Base-by-base conservation (phyloP, 108 stramenopile species). In the Conticribra weissflogii region DNA sequence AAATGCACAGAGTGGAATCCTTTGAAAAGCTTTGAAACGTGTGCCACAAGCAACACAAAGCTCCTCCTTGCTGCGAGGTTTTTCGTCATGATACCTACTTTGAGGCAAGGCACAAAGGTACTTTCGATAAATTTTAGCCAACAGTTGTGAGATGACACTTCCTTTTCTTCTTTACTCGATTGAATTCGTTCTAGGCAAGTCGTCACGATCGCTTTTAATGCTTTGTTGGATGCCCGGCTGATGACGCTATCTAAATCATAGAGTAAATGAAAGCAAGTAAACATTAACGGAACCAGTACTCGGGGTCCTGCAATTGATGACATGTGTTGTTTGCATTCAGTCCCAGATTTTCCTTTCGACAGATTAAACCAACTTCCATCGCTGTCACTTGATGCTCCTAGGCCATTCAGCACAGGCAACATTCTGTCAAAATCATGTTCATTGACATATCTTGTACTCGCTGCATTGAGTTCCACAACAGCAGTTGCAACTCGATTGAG, bases 341-440 rank as follows among this genome's bases (percentile, higher is more conserved):
- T 29, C 50, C 27, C 80, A 41, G 15, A 25, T 12, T 33, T 59
- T 33, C 44, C 36, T 46, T 14, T 44, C 53, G 59, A 72, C 50
- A 89, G 67, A 19, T 31, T 63, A 22, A 71, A 32, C 93, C 88
- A 91, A 12, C 61, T 65, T 23, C 48, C 57, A 34, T 54, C 36
- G 41, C 68, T 48, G 15, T 45, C 27, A 33, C 66, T 54, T 21
- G 48, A 50, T 25, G 64, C 64, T 2, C 85, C 79, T 16, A 96
- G 81, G 18, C 50, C 52, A 54, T 82, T 87, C 49, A 96, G 68
- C 31, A 81, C 85, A 45, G 91, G 86, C 32, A 96, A 65, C 8
- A 96, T 82, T 23, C 60, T 45, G 21, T 92, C 89, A 71, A 83
- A 88, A 59, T 96, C 86, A 53, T 87, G 63, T 66, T 96, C 95